Conservation (phyloP, 1,284 basidiomycete genomes). For the Ustilago esculenta region DNA sequence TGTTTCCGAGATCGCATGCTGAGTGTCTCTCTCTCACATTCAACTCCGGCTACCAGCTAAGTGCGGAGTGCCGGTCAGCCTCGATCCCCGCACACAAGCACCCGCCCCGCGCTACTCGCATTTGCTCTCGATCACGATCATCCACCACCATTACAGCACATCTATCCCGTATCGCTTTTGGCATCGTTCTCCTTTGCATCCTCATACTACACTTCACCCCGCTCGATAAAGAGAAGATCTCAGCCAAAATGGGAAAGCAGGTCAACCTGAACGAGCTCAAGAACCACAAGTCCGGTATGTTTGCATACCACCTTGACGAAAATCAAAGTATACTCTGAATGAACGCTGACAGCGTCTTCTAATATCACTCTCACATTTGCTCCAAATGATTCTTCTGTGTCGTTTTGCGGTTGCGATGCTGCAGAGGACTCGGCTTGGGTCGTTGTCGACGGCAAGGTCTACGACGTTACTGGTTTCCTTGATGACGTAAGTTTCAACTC, state of each 20-base stretch:
- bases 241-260: slow-evolving; percentile 47
- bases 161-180: slow-evolving; percentile 7
- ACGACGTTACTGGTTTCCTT: slow-evolving; percentile 65
- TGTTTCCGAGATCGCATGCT: not conserved
- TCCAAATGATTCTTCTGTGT: too few relatives aligned
- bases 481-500: slow-evolving; percentile 56
- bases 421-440: slow-evolving; percentile 65
- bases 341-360: slow-evolving; percentile 1
- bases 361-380: too few relatives aligned
- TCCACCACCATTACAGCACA: slow-evolving; percentile 5
- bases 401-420: too few relatives aligned
- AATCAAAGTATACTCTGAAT: too few relatives aligned
- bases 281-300: slow-evolving; percentile 60
- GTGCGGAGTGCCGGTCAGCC: slow-evolving; percentile 16
- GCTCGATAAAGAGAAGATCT: not conserved
- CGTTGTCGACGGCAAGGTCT: slow-evolving; percentile 63
- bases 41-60: slow-evolving; percentile 27
- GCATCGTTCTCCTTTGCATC: slow-evolving; percentile 2
- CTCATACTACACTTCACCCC: slow-evolving; percentile 6
- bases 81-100: slow-evolving; percentile 22
- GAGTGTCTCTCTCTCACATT: slow-evolving; percentile 13
- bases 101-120: too few relatives aligned
- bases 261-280: slow-evolving; percentile 55
- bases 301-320: too few relatives aligned
- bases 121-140: slow-evolving; percentile 1